A percentile compares a stretch with the other conserved stretches of the same genome.
phyloP scores from a whole-genome alignment of 1,284 basidiomycete genomes.

The Boletellus deceptivus region DNA sequence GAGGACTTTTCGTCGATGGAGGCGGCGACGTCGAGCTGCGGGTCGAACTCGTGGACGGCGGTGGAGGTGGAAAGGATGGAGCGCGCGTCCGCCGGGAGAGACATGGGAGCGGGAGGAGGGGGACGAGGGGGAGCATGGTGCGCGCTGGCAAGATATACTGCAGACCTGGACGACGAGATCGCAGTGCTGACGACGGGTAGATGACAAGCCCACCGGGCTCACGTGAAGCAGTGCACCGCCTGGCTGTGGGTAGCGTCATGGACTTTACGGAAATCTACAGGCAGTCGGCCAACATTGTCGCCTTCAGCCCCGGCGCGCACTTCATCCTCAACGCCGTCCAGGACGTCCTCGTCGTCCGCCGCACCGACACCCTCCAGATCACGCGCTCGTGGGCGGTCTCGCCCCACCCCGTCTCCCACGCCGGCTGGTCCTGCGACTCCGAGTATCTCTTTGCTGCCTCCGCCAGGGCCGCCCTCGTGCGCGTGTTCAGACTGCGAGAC shows the following conservation, averaged over 20 bases:
- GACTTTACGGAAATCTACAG: constrained; percentile 82
- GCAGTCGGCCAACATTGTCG: constrained; percentile 62
- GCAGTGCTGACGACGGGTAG: constrained; percentile 14
- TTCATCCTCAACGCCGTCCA: constrained; percentile 73
- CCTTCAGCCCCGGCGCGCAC: constrained; percentile 72
- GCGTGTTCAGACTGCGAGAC: constrained; percentile 71
- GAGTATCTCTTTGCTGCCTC: constrained; percentile 78
- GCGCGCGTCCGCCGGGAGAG: constrained; percentile 13
- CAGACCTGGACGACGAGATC: background rate
- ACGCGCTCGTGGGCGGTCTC: constrained; percentile 66
- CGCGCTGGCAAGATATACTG: constrained; percentile 13
- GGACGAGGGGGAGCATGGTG: background rate
- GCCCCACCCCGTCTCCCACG: constrained; percentile 58
- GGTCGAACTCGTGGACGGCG: constrained; percentile 17
- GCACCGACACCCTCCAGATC: constrained; percentile 74
- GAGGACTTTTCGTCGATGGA: constrained; percentile 14
- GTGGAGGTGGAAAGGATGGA: constrained; percentile 18
- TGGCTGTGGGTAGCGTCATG: constrained; percentile 34
- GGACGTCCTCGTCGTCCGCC: constrained; percentile 70
- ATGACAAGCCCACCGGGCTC: background rate
- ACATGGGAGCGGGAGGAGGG: constrained; percentile 8
- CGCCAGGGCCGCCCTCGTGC: constrained; percentile 60
- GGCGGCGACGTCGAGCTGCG: constrained; percentile 5
- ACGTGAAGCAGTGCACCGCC: too few relatives aligned
- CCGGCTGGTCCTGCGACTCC: constrained; percentile 82